A percentile compares a stretch with the other conserved stretches of the same genome.
Conservation (phyloP, 768 basidiomycete species). For the Pisolithus marmoratus region DNA sequence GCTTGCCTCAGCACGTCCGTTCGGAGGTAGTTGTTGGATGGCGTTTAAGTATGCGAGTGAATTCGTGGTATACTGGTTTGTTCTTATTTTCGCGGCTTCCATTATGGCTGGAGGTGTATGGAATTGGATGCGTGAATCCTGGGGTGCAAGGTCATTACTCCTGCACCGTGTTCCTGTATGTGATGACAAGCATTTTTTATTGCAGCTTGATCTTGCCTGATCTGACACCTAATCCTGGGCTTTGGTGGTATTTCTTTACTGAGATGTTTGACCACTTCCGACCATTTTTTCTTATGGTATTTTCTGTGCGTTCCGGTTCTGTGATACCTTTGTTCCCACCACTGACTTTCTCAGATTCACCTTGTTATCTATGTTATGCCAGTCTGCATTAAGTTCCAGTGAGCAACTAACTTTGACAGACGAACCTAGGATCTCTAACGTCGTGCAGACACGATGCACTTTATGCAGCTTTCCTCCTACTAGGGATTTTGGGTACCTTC, state of each 20-base stretch:
- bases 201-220: constrained; percentile 76
- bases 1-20: constrained; percentile 52
- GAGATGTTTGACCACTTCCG: constrained; percentile 99
- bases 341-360: constrained; percentile 54
- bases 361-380: constrained; percentile 78
- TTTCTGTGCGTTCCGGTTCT: constrained; percentile 54
- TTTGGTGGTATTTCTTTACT: constrained; percentile 99
- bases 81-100: constrained; percentile 42
- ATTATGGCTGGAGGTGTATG: constrained; percentile 54
- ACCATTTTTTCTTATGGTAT: constrained; percentile 91
- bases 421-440: neutral
- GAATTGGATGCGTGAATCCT: constrained; percentile 72
- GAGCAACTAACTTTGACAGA: constrained; percentile 15
- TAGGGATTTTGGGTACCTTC: constrained; percentile 77
- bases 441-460: constrained; percentile 71
- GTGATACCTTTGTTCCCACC: neutral
- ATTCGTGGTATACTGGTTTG: constrained; percentile 44
- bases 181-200: neutral
- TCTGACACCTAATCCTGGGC: constrained; percentile 86
- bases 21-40: constrained; percentile 11
- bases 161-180: neutral
- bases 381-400: constrained; percentile 86
- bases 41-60: constrained; percentile 33
- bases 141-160: constrained; percentile 69
- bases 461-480: constrained; percentile 68